Conservation (phyloP, 305 asterid genomes). For the Fraxinus velutina region DNA sequence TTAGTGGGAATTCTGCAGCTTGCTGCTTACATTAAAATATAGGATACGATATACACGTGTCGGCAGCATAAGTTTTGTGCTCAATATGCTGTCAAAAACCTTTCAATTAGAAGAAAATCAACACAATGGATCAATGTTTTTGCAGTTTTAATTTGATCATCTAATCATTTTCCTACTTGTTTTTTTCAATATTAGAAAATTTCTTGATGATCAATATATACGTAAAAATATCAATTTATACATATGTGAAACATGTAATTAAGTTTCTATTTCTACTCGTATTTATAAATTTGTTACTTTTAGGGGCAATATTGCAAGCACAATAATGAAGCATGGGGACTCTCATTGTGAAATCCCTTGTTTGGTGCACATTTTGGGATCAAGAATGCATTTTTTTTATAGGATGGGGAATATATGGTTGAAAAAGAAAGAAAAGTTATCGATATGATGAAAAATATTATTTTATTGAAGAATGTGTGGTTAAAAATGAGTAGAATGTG, state of each 20-base stretch:
- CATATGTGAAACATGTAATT: not conserved
- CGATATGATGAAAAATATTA: too few species aligned
- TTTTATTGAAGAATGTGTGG: too few species aligned
- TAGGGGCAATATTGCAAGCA: not conserved
- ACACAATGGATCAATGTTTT: not conserved
- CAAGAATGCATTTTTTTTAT: too few species aligned
- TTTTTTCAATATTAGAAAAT: not conserved
- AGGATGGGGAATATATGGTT: too few species aligned
- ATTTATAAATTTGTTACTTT: not conserved
- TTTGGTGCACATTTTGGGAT: too few species aligned
- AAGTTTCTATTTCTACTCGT: not conserved
- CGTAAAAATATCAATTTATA: not conserved
- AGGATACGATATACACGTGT: not conserved
- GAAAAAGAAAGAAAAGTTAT: too few species aligned
- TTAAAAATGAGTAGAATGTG: too few species aligned
- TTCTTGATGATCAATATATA: not conserved
- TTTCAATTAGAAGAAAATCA: not conserved
- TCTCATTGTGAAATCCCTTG: not conserved
- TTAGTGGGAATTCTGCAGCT: not conserved
- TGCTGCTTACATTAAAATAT: not conserved
- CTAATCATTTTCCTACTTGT: not conserved
- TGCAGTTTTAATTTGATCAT: not conserved
- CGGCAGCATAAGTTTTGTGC: slow-evolving; percentile 14
- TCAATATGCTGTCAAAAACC: not conserved
- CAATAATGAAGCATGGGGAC: too few species aligned